Evolutionary conservation across 176 grass and related monocot genomes (phyloP).

Genomic region (Oryza meyeriana): DNA sequence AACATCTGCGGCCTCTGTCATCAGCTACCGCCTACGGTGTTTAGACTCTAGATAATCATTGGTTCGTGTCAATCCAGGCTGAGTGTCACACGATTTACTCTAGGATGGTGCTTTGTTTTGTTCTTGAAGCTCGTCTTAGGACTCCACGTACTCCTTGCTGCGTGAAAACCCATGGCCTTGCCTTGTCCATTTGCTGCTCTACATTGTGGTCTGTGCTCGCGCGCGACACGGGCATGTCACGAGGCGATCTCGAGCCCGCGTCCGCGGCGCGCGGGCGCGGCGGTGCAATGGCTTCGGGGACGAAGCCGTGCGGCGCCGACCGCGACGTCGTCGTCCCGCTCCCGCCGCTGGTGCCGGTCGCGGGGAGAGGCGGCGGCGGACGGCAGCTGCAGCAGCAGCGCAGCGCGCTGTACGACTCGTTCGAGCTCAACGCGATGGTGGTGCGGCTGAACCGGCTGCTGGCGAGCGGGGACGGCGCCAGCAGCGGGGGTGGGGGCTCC

Average conservation of each 20-base stretch:
- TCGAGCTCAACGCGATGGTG: slow-evolving; percentile 58
- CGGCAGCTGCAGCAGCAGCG: slow-evolving; percentile 9
- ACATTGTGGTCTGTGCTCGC: background rate
- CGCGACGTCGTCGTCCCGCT: background rate
- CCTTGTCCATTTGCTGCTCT: background rate
- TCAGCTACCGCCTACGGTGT: too few species aligned
- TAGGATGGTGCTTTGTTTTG: background rate
- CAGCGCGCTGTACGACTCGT: slow-evolving; percentile 63
- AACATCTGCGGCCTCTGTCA: too few species aligned
- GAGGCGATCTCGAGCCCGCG: background rate
- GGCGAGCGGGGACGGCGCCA: background rate
- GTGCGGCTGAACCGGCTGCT: slow-evolving; percentile 42
- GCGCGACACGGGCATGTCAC: slow-evolving; percentile 3
- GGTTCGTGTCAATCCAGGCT: too few species aligned
- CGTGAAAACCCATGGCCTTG: background rate
- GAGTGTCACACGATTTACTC: too few species aligned
- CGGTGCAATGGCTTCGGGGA: background rate
- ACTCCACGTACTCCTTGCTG: background rate
- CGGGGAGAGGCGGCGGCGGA: background rate
- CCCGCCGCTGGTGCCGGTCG: background rate
- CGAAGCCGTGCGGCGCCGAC: background rate
- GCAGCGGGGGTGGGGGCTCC: too few species aligned
- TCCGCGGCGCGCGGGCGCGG: background rate
- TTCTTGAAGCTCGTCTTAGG: background rate
- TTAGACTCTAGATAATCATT: too few species aligned